Conservation (phyloP, 441 rosid genomes). For the Daphne laureola region DNA sequence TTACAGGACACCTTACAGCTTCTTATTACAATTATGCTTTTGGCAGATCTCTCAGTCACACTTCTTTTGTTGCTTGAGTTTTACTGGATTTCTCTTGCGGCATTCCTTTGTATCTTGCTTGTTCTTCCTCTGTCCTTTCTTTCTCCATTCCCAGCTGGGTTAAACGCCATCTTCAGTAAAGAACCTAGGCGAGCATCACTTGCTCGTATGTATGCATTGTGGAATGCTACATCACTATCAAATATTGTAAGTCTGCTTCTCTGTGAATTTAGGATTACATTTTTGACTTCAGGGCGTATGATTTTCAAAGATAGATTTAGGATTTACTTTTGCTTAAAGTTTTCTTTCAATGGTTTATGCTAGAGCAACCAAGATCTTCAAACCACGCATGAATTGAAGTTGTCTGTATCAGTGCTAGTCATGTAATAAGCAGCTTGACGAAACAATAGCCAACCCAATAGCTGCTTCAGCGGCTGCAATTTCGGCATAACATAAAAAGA, state of each 20-base stretch:
- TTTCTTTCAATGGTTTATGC: too few species aligned
- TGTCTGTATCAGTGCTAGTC: background rate
- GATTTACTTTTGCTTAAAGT: too few species aligned
- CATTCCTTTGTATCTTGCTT: slow-evolving; percentile 81
- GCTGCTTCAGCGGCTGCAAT: too few species aligned
- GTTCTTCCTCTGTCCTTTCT: slow-evolving; percentile 90
- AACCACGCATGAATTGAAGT: too few species aligned
- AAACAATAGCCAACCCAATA: too few species aligned
- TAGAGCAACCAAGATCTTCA: too few species aligned
- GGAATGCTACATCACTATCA: slow-evolving; percentile 85
- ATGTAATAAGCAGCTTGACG: too few species aligned
- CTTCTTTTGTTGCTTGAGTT: slow-evolving; percentile 79
- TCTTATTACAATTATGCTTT: slow-evolving; percentile 71
- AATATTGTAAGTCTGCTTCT: slow-evolving; percentile 61
- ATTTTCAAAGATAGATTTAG: too few species aligned
- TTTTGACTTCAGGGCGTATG: too few species aligned
- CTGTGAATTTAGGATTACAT: too few species aligned
- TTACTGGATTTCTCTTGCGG: slow-evolving; percentile 89
- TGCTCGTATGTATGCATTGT: slow-evolving; percentile 79
- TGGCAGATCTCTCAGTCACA: slow-evolving; percentile 81
- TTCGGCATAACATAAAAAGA: too few species aligned
- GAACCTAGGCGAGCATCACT: slow-evolving; percentile 92
- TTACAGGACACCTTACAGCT: slow-evolving; percentile 81
- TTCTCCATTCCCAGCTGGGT: slow-evolving; percentile 92
- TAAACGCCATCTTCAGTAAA: slow-evolving; percentile 91